Percentiles rank a stretch among this genome's conserved stretches.
Conservation (phyloP, 176 grass and related monocot species). For the Ensete ventricosum region DNA sequence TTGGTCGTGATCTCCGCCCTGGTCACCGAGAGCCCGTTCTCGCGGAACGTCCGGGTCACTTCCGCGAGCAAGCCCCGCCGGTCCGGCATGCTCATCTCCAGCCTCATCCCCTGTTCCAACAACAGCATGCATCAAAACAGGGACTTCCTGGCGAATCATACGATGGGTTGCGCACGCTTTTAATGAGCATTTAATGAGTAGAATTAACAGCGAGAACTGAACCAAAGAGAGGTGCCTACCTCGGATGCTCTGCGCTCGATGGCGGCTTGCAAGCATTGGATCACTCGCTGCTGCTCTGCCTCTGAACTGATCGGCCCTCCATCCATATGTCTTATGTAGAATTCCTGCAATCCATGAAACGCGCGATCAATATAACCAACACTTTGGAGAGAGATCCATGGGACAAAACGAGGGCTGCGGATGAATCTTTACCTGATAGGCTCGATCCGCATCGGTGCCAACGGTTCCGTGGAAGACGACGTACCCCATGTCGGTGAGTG, state of each 20-base stretch:
- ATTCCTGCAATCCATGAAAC: constrained; percentile 36
- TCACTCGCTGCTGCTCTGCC: constrained; percentile 76
- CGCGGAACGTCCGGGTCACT: constrained; percentile 87
- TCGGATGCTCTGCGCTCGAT: constrained; percentile 77
- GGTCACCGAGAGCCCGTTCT: constrained; percentile 93
- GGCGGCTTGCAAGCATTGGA: constrained; percentile 76
- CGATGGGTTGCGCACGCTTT: too few relatives aligned
- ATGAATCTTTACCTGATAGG: constrained; percentile 45
- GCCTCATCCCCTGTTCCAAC: constrained; percentile 46
- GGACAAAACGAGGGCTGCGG: too few relatives aligned
- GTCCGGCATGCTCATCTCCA: constrained; percentile 72
- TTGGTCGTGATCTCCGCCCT: constrained; percentile 74
- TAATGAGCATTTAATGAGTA: constrained; percentile 27
- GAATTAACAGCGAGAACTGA: too few relatives aligned
- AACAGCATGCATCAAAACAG: not conserved
- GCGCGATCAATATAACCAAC: not conserved
- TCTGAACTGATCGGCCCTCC: constrained; percentile 77
- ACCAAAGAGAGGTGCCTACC: constrained; percentile 26
- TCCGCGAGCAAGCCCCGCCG: constrained; percentile 77
- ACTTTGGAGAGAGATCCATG: not conserved
- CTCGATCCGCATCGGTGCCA: constrained; percentile 65
- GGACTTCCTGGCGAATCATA: not conserved
- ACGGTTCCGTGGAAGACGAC: constrained; percentile 92
- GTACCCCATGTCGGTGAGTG: constrained; percentile 92
- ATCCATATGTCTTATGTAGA: constrained; percentile 65